A percentile compares a stretch with the other conserved stretches of the same genome.
phyloP scores from a whole-genome alignment of 106 monocot species.

The Iris macrosiphon region DNA sequence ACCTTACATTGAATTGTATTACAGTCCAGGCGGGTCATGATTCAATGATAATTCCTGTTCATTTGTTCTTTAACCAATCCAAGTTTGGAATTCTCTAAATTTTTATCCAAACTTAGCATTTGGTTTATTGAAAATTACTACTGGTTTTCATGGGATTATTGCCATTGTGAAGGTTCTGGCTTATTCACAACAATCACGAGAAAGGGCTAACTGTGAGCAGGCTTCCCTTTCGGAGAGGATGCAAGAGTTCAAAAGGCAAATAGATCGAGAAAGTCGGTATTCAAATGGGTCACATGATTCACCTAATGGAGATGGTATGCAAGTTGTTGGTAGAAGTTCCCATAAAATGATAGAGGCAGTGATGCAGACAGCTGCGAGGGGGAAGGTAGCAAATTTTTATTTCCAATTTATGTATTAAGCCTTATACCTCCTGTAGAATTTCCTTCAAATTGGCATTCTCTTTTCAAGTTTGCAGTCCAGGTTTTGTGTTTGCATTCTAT shows the following conservation, averaged over 20 bases:
- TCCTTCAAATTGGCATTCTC: too few relatives aligned
- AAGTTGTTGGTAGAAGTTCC: conserved; percentile 96
- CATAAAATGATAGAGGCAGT: conserved; percentile 99
- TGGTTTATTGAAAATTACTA: neutral
- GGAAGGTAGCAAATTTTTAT: conserved; percentile 56
- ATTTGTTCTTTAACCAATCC: neutral
- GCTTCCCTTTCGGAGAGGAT: conserved; percentile 82
- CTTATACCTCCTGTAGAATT: too few relatives aligned
- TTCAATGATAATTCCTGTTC: too few relatives aligned
- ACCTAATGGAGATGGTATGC: conserved; percentile 95
- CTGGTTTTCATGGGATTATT: conserved; percentile 7
- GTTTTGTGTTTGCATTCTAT: too few relatives aligned
- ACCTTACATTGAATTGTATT: too few relatives aligned
- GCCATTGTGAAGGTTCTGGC: conserved; percentile 66
- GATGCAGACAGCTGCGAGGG: conserved; percentile 82
- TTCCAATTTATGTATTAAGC: too few relatives aligned
- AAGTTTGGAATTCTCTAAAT: neutral
- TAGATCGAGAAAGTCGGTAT: conserved; percentile 80
- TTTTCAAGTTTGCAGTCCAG: too few relatives aligned
- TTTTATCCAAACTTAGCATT: neutral
- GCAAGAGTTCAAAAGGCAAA: conserved; percentile 97
- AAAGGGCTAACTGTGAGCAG: conserved; percentile 93
- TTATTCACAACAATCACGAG: conserved; percentile 98
- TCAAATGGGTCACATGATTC: conserved; percentile 58
- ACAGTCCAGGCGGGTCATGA: too few relatives aligned